A percentile compares a stretch with the other conserved stretches of the same genome.
Conservation (phyloP, 257 asterid species). For the Linderniella brevidens region DNA sequence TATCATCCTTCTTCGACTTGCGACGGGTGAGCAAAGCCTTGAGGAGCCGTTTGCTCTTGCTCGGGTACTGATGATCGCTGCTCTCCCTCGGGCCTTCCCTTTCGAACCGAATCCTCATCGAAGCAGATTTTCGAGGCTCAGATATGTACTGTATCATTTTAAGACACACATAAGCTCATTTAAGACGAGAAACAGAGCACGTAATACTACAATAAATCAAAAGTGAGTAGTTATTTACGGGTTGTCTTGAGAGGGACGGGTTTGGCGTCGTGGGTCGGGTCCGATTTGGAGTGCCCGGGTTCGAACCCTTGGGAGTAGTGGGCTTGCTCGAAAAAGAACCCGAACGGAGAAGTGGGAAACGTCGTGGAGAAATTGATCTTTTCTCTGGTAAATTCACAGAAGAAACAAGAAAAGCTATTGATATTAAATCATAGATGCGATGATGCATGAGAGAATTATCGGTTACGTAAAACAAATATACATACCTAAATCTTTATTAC, state of each 20-base stretch:
- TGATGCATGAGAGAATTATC: not conserved
- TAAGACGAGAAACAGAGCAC: not conserved
- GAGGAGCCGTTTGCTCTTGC: conserved; percentile 1
- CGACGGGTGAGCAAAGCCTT: not conserved
- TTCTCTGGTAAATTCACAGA: not conserved
- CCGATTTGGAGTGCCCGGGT: not conserved
- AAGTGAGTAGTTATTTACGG: not conserved
- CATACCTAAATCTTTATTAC: not conserved
- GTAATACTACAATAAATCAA: not conserved
- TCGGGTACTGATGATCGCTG: no score
- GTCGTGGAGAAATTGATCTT: not conserved
- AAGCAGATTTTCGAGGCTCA: not conserved
- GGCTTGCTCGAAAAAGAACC: not conserved
- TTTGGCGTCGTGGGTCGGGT: not conserved
- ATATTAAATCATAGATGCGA: no score
- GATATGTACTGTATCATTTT: conserved; percentile 1
- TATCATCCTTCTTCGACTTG: conserved; percentile 1
- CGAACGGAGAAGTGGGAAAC: not conserved
- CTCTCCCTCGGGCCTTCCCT: not conserved
- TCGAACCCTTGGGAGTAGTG: not conserved
- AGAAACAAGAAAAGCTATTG: not conserved
- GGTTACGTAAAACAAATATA: not conserved
- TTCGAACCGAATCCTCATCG: not conserved
- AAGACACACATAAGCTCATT: not conserved
- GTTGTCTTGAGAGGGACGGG: not conserved